These are phyloP conservation scores for Akanthomyces lecanii DNA, from an alignment of 2,329 filamentous ascomycete genomes.

Conservation along the genomic window DNA sequence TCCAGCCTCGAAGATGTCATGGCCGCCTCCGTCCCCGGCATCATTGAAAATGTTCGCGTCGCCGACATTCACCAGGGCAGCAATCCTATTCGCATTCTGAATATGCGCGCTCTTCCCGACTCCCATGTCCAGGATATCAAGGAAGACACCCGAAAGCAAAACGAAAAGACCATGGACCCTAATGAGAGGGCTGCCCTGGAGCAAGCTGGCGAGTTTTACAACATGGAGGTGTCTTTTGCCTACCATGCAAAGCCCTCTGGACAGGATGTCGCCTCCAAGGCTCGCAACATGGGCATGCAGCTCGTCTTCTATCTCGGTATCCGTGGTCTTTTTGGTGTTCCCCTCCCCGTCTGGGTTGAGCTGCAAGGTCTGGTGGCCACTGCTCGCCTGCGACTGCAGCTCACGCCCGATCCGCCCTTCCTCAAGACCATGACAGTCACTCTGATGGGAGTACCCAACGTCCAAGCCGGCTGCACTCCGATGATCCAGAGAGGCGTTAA, in stretches of 20 bases:
- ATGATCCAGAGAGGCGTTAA: constrained; percentile 92
- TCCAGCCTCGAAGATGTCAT: constrained; percentile 68
- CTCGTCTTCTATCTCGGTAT: constrained; percentile 90
- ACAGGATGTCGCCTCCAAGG: constrained; percentile 69
- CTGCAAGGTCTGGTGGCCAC: constrained; percentile 88
- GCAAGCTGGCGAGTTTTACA: constrained; percentile 89
- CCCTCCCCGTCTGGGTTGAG: constrained; percentile 83
- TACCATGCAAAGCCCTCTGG: constrained; percentile 81
- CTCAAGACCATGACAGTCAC: constrained; percentile 90
- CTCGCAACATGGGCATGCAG: constrained; percentile 96
- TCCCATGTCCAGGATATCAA: constrained; percentile 73
- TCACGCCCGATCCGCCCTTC: constrained; percentile 88
- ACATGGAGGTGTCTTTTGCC: constrained; percentile 83
- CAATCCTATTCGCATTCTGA: constrained; percentile 85
- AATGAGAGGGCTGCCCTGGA: constrained; percentile 85
- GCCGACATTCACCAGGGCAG: constrained; percentile 92
- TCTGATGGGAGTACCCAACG: constrained; percentile 87
- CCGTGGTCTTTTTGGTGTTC: constrained; percentile 83
- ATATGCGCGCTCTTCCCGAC: constrained; percentile 76
- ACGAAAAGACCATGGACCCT: constrained; percentile 76
- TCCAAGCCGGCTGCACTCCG: constrained; percentile 83
- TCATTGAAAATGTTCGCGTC: constrained; percentile 92
- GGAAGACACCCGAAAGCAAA: constrained; percentile 71
- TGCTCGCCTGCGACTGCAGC: constrained; percentile 73
- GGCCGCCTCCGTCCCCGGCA: constrained; percentile 85